A percentile compares a stretch with the other conserved stretches of the same genome.
phyloP scores from a whole-genome alignment of 768 basidiomycete genomes.

The Lyophyllum decastes region DNA sequence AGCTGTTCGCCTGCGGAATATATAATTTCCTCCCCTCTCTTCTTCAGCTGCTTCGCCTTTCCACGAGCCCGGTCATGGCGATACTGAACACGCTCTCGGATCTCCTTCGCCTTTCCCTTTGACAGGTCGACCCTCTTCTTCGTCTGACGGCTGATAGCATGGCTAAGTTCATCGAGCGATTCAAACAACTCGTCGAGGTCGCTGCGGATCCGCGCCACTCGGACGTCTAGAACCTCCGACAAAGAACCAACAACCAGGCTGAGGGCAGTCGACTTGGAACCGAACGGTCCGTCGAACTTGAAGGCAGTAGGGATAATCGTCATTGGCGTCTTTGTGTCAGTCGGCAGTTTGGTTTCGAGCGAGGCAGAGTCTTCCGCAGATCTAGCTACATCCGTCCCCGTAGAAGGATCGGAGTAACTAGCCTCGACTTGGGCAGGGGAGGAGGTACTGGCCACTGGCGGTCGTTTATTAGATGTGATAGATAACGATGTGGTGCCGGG shows the following conservation, averaged over 20 bases:
- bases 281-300: slow-evolving; percentile 19
- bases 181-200: slow-evolving; percentile 60
- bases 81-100: slow-evolving; percentile 46
- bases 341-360: slow-evolving; percentile 27
- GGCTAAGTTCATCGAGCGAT: slow-evolving; percentile 58
- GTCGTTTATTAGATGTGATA: slow-evolving; percentile 24
- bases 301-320: slow-evolving; percentile 21
- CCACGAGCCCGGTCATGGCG: slow-evolving; percentile 54
- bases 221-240: slow-evolving; percentile 46
- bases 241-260: slow-evolving; percentile 47
- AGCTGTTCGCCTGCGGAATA: slow-evolving; percentile 43
- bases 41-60: slow-evolving; percentile 54
- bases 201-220: slow-evolving; percentile 43
- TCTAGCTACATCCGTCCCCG: slow-evolving; percentile 27
- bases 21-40: slow-evolving; percentile 48
- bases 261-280: slow-evolving; percentile 29
- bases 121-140: slow-evolving; percentile 46
- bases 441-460: slow-evolving; percentile 15
- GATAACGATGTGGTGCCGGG: slow-evolving; percentile 48
- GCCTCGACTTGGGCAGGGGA: slow-evolving; percentile 3
- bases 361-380: slow-evolving; percentile 37
- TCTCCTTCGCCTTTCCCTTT: slow-evolving; percentile 44
- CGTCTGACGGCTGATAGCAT: slow-evolving; percentile 52
- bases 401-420: slow-evolving; percentile 14
- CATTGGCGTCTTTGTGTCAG: slow-evolving; percentile 30